These are phyloP conservation scores for Carex pumila DNA, from an alignment of 176 grass and related monocot species.

Conservation along the genomic window DNA sequence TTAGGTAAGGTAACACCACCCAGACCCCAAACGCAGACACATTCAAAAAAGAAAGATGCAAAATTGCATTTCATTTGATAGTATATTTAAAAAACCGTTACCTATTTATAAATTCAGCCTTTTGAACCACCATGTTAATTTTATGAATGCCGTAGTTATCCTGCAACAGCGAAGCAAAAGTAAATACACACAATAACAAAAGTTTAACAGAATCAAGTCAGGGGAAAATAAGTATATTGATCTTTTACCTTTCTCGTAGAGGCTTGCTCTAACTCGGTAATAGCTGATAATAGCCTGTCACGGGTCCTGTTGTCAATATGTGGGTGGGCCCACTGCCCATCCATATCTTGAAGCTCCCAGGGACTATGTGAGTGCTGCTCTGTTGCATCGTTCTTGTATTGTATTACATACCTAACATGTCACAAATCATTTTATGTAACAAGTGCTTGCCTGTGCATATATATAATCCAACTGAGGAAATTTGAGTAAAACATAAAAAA, in stretches of 20 bases:
- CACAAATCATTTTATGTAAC: neutral
- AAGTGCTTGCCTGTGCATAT: neutral
- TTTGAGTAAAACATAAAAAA: neutral
- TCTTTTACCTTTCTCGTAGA: constrained; percentile 54
- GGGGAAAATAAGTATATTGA: neutral
- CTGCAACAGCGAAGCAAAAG: constrained; percentile 33
- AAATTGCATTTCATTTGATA: neutral
- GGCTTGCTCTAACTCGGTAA: constrained; percentile 49
- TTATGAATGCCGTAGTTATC: constrained; percentile 64
- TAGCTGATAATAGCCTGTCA: constrained; percentile 44
- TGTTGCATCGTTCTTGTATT: constrained; percentile 82
- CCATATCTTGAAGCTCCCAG: constrained; percentile 85
- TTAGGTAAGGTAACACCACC: neutral
- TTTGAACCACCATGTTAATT: constrained; percentile 55
- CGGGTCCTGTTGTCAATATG: constrained; percentile 41
- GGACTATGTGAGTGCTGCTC: constrained; percentile 59
- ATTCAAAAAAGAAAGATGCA: neutral
- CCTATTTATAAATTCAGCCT: constrained; percentile 89
- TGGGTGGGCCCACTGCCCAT: constrained; percentile 76
- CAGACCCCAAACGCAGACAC: neutral
- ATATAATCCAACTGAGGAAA: neutral
- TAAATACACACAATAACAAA: constrained; percentile 10
- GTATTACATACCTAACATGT: constrained; percentile 32
- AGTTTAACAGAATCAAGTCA: neutral
- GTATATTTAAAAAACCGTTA: constrained; percentile 23